Percentiles rank a stretch among this genome's conserved stretches.
These are phyloP conservation scores for Meripilus lineatus DNA, from an alignment of 1,284 basidiomycete species.

Conservation along the genomic window DNA sequence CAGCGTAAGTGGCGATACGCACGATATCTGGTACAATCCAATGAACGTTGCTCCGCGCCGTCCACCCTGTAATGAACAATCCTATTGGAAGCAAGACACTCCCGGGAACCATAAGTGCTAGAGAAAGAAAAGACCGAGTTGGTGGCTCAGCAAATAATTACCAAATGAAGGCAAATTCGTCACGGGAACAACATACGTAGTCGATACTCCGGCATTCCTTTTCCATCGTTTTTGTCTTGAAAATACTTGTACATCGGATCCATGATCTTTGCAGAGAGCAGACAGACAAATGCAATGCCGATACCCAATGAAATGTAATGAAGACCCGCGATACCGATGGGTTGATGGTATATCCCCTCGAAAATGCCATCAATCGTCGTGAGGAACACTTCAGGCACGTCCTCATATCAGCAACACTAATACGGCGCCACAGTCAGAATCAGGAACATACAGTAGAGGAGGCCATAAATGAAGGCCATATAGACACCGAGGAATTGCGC, in stretches of 20 bases:
- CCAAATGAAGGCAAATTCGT: not conserved
- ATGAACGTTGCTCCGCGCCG: slow-evolving; percentile 44
- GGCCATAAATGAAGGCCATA: slow-evolving; percentile 47
- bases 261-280: slow-evolving; percentile 52
- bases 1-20: slow-evolving; percentile 15
- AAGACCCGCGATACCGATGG: slow-evolving; percentile 52
- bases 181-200: slow-evolving; percentile 20
- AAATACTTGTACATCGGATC: slow-evolving; percentile 50
- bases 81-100: slow-evolving; percentile 53
- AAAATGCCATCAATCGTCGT: slow-evolving; percentile 65
- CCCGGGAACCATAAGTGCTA: slow-evolving; percentile 58
- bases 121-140: not conserved
- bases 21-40: slow-evolving; percentile 71
- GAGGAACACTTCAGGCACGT: slow-evolving; percentile 42
- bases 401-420: not conserved
- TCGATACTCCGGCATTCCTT: slow-evolving; percentile 53
- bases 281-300: slow-evolving; percentile 46
- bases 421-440: not conserved
- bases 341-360: slow-evolving; percentile 41
- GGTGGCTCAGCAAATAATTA: not conserved
- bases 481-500: slow-evolving; percentile 41
- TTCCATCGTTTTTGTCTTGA: slow-evolving; percentile 43
- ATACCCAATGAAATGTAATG: slow-evolving; percentile 62
- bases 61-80: slow-evolving; percentile 64
- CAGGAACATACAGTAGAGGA: slow-evolving; percentile 46